Evolutionary conservation across 2,329 filamentous ascomycete species (phyloP), one percentile per base, ranked within the genome.

Genomic region (Fusarium sp.): DNA sequence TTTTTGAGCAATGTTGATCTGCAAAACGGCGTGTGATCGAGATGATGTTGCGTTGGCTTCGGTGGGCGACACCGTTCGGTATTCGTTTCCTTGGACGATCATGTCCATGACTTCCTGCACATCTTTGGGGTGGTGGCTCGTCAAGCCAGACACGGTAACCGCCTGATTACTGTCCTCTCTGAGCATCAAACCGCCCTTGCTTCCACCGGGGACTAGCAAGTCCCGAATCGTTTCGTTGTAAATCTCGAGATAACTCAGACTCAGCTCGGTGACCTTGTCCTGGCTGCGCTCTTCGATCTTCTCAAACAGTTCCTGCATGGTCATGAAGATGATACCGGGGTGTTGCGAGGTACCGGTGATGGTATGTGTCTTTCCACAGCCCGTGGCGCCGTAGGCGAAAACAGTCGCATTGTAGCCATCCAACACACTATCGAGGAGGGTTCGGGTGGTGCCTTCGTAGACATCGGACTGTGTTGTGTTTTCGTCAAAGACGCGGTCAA

Each of bases 221-320:
- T 99, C 95, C 48, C 95, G 91, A 71, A 99, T 99, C 0, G 93
- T 97, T 80, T 99, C 95, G 75, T 99, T 99, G 83, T 99, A 99
- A 64, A 99, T 99, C 75, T 99, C 95, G 34, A 99, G 84, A 72
- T 98, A 99, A 0, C 93, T 97, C 13, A 99, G 85, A 0, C 93
- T 92, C 50, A 99, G 82, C 72, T 98, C 95, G 4, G 93, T 95
- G 26, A 88, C 83, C 77, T 97, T 98, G 59, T 97, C 93, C 55
- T 91, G 88, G 61, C 89, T 89, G 50, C 91, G 80, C 53, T 98
- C 95, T n/a, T 83, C 81, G 67, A 99, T 97, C 76, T 94, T 92
- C 79, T 99, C 95, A 73, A 99, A 99, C 24, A 99, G 82, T 77
- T 99, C 95, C 77, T 98, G 94, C 93, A 99, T 99, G 1, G 95